These are phyloP conservation scores for Daldinia caldariorum DNA, from an alignment of 495 filamentous ascomycete genomes.

Conservation along the genomic window DNA sequence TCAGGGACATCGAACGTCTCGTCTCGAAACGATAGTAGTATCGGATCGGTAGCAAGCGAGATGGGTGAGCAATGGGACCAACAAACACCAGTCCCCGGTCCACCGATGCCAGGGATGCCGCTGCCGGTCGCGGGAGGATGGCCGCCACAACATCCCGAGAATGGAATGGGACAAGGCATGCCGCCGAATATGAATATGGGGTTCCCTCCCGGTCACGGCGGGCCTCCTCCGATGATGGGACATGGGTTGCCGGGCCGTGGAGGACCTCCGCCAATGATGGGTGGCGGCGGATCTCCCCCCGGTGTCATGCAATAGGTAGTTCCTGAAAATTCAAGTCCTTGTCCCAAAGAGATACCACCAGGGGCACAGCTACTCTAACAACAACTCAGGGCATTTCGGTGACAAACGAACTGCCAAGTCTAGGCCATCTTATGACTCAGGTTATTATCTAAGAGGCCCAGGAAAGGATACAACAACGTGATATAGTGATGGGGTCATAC, in stretches of 20 bases:
- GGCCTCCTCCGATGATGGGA: slow-evolving; percentile 35
- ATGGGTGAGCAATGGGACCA: slow-evolving; percentile 31
- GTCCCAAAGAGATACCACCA: background rate
- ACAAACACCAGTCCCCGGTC: slow-evolving; percentile 13
- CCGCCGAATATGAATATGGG: slow-evolving; percentile 22
- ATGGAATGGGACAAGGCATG: slow-evolving; percentile 16
- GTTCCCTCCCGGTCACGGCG: slow-evolving; percentile 26
- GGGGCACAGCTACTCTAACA: background rate
- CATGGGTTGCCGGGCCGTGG: slow-evolving; percentile 30
- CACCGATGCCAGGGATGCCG: slow-evolving; percentile 27
- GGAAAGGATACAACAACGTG: background rate
- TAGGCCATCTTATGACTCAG: background rate
- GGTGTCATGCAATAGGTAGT: slow-evolving; percentile 18
- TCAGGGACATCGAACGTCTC: slow-evolving; percentile 25
- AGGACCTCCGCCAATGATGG: slow-evolving; percentile 31
- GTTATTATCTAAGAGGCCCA: background rate
- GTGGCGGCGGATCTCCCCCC: slow-evolving; percentile 25
- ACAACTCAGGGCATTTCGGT: too few relatives aligned
- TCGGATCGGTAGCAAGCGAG: slow-evolving; percentile 29
- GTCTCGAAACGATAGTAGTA: slow-evolving; percentile 23
- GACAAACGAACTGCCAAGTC: too few relatives aligned
- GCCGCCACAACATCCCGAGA: slow-evolving; percentile 11
- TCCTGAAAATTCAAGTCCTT: background rate
- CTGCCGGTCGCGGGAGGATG: slow-evolving; percentile 29
- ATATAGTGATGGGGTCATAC: background rate